phyloP scores from a whole-genome alignment of 2,329 filamentous ascomycete genomes.

The Alternaria triticina region DNA sequence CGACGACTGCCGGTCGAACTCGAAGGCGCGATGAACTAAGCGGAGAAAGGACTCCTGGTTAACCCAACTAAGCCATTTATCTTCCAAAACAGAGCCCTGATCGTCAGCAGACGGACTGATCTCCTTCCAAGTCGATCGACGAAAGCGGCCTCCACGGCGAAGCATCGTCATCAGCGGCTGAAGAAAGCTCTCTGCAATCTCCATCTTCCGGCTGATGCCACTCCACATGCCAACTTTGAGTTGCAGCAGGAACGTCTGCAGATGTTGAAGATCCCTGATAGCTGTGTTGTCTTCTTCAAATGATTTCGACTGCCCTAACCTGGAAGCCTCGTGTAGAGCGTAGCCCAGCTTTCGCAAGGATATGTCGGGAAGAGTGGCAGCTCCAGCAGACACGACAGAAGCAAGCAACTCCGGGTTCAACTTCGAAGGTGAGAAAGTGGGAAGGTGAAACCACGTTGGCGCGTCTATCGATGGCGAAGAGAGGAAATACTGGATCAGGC shows the following conservation, averaged over 20 bases:
- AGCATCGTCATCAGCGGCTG: slow-evolving; percentile 64
- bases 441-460: slow-evolving; percentile 67
- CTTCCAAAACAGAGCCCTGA: slow-evolving; percentile 62
- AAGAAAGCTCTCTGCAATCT: slow-evolving; percentile 64
- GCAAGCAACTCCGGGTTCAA: slow-evolving; percentile 66
- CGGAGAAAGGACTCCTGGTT: slow-evolving; percentile 71
- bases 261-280: slow-evolving; percentile 59
- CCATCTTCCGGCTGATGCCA: slow-evolving; percentile 65
- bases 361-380: slow-evolving; percentile 62
- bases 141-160: slow-evolving; percentile 64
- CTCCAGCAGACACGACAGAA: slow-evolving; percentile 66
- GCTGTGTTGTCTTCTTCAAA: slow-evolving; percentile 59
- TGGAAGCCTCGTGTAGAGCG: slow-evolving; percentile 57
- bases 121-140: slow-evolving; percentile 60
- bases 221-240: slow-evolving; percentile 65
- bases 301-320: slow-evolving; percentile 46
- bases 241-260: slow-evolving; percentile 58
- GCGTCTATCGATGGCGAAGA: slow-evolving; percentile 63
- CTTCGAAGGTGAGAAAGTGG: slow-evolving; percentile 63
- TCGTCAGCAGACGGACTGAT: slow-evolving; percentile 62
- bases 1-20: slow-evolving; percentile 70
- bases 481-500: slow-evolving; percentile 66
- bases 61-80: slow-evolving; percentile 71
- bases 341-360: slow-evolving; percentile 66
- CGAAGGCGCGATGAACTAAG: slow-evolving; percentile 69